phyloP scores from a whole-genome alignment of 2,329 filamentous ascomycete species.

The Verticillium longisporum region DNA sequence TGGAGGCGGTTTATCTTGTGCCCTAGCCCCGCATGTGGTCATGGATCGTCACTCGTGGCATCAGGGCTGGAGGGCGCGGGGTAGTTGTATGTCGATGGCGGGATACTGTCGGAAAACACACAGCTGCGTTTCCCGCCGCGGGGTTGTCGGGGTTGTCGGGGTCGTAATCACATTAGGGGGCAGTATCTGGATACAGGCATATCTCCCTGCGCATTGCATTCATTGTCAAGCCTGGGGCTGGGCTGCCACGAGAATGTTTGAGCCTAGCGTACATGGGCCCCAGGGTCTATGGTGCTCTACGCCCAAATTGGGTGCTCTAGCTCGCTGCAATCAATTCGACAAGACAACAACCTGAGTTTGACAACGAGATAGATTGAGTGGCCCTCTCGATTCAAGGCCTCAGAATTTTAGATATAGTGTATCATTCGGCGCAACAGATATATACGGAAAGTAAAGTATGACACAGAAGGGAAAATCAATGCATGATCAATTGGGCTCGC shows the following conservation, averaged over 20 bases:
- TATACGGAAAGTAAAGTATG: neutral
- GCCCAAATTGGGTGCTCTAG: too few species aligned
- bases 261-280: too few species aligned
- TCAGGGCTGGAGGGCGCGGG: neutral
- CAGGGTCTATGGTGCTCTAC: too few species aligned
- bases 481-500: neutral
- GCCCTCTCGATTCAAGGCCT: neutral
- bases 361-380: neutral
- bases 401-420: neutral
- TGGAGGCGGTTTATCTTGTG: neutral
- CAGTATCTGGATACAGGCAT: too few species aligned
- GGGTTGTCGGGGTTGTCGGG: neutral
- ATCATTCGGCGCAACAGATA: neutral
- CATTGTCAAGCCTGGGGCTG: too few species aligned
- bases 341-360: neutral
- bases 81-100: neutral
- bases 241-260: too few species aligned
- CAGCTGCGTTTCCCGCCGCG: neutral
- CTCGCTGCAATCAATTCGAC: too few species aligned
- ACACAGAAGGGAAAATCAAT: neutral
- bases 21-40: neutral
- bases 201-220: too few species aligned
- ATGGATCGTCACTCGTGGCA: neutral
- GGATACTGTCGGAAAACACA: neutral
- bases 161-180: neutral